Evolutionary conservation across 2,329 filamentous ascomycete genomes (phyloP), one percentile per base, ranked within the genome.

Genomic region (Penicillium sp.): DNA sequence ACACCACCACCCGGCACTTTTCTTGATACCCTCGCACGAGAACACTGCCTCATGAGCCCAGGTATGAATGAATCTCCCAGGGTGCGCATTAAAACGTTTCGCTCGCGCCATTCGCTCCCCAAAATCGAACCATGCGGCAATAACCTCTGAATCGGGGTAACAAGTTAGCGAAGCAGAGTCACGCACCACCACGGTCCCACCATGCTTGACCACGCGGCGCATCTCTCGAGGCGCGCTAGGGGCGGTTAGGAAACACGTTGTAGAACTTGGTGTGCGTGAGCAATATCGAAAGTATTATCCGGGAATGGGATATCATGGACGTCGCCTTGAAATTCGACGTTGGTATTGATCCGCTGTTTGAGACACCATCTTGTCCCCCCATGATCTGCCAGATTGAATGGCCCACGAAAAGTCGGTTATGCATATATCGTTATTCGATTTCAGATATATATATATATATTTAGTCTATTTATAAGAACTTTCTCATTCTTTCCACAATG

Each of bases 251-350:
- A 61, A 4, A 86, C 68, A 61, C 86, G 84, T 51, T 80, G 77
- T 5, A 86, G 70, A 1, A 86, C 78, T 59, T 85, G 82, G 58
- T 84, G 81, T 8, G 78, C 79, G 59, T 84, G 80, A 3, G 86
- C 82, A 4, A 86, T 62, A 55, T 87, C 84, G 54, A 86, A 87
- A 1, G 69, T 67, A 21, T 70, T 68, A 37, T 84, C 77, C 2
- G 50, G 40, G 39, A 70, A 72, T 1, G 62, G 54, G 1, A 80
- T 70, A 2, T 67, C 54, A 50, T 77, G 74, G 12, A 78, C 78
- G 68, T 75, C 67, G 8, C 68, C 55, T 18, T 58, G 58, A 53
- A 77, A 77, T 0, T 50, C 55, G 34, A 74, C 51, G 51, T 75
- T 75, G 2, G 54, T 56, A 8, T n/a, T n/a, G n/a, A n/a, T n/a